Evolutionary conservation across 768 basidiomycete genomes (phyloP).

Genomic region (Podaxis carcinomalis): DNA sequence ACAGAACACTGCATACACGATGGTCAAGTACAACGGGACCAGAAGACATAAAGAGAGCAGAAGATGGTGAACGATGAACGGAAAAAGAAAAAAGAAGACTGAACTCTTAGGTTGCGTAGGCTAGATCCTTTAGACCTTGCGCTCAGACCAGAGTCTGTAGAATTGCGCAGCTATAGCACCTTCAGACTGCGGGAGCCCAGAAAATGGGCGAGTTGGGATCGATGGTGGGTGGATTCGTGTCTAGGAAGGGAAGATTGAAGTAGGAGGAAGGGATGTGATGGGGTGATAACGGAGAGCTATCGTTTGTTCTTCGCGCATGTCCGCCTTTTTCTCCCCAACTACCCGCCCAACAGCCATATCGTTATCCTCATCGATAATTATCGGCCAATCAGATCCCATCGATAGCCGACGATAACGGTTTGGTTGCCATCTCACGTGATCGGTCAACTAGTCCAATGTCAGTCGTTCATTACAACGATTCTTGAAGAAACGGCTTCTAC

Average conservation of each 20-base stretch:
- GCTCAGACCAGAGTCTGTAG: neutral
- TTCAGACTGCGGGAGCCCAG: neutral
- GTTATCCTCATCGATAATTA: conserved; percentile 3
- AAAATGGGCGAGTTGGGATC: neutral
- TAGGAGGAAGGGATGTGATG: conserved; percentile 1
- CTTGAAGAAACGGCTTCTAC: neutral
- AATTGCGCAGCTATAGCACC: neutral
- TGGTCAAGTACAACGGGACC: conserved; percentile 2
- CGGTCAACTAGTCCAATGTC: neutral
- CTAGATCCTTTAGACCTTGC: neutral
- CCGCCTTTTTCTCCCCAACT: neutral
- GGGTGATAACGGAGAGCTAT: neutral
- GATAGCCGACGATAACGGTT: conserved; percentile 1
- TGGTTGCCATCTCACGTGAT: neutral
- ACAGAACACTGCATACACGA: conserved; percentile 6
- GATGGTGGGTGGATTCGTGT: neutral
- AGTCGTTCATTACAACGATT: neutral
- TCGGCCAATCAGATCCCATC: conserved; percentile 8
- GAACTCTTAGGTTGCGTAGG: conserved; percentile 1
- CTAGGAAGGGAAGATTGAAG: neutral
- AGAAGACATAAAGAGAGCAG: neutral
- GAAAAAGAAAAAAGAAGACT: neutral
- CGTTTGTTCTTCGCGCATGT: neutral
- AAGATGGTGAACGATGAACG: neutral
- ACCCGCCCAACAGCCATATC: neutral